Evolutionary conservation across 1,139 yeast genomes (phyloP).

Genomic region (Geotrichum aggregatum): DNA sequence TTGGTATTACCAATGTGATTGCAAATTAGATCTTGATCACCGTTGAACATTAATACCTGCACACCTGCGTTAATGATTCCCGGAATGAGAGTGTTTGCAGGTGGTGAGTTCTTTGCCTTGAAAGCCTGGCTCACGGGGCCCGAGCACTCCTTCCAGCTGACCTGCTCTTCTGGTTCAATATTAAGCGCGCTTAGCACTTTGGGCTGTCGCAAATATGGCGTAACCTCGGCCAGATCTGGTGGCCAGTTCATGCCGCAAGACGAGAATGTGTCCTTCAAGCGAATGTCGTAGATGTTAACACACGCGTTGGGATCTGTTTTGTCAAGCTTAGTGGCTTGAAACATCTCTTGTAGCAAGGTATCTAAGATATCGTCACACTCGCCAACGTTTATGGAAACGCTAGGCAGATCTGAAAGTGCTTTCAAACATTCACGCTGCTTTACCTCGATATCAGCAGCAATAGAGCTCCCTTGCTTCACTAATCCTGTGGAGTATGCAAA

Average conservation of each 20-base stretch:
- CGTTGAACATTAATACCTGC: conserved; percentile 73
- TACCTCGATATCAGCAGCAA: conserved; percentile 35
- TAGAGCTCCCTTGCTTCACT: conserved; percentile 39
- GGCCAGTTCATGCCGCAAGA: conserved; percentile 97
- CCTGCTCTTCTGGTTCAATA: conserved; percentile 32
- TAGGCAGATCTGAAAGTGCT: conserved; percentile 32
- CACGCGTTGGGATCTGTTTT: conserved; percentile 44
- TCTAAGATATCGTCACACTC: conserved; percentile 34
- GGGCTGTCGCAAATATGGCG: conserved; percentile 54
- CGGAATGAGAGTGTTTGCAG: conserved; percentile 66
- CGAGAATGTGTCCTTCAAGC: conserved; percentile 68
- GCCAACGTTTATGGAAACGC: conserved; percentile 29
- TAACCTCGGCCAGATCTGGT: conserved; percentile 55
- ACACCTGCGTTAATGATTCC: conserved; percentile 51
- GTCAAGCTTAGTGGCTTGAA: conserved; percentile 24
- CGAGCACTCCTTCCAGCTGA: conserved; percentile 75
- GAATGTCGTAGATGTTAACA: conserved; percentile 76
- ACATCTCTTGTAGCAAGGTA: conserved; percentile 26
- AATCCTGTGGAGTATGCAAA: conserved; percentile 60
- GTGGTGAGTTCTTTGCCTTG: conserved; percentile 50
- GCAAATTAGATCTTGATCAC: conserved; percentile 86
- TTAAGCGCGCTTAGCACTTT: conserved; percentile 57
- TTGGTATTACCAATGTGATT: conserved; percentile 72
- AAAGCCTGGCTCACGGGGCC: conserved; percentile 52
- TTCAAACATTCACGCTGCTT: conserved; percentile 34